Percentiles rank a stretch among this genome's conserved stretches.
Evolutionary conservation across 768 basidiomycete species (phyloP).

Genomic region (Boletellus ananiceps): DNA sequence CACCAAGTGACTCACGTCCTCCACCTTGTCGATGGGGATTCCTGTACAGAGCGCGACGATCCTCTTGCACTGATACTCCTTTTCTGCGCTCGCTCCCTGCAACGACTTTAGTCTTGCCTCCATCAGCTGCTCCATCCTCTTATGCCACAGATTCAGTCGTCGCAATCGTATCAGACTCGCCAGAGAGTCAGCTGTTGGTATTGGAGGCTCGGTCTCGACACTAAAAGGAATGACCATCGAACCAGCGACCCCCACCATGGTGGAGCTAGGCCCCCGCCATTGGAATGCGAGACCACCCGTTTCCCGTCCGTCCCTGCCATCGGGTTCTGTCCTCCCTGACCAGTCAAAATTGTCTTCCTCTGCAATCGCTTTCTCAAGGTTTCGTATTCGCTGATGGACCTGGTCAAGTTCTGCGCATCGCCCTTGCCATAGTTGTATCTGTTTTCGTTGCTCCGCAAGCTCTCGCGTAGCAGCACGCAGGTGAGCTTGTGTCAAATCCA

Average conservation of each 20-base stretch:
- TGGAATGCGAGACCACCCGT: conserved; percentile 55
- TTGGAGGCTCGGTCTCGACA: conserved; percentile 68
- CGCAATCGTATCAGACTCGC: conserved; percentile 66
- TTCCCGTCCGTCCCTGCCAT: conserved; percentile 36
- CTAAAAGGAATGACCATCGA: conserved; percentile 59
- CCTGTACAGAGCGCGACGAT: conserved; percentile 88
- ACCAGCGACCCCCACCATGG: conserved; percentile 59
- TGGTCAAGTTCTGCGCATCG: conserved; percentile 78
- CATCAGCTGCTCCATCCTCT: conserved; percentile 71
- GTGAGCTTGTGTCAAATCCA: conserved; percentile 85
- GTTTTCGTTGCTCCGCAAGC: conserved; percentile 84
- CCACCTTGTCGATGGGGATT: conserved; percentile 82
- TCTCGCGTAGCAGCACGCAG: conserved; percentile 87
- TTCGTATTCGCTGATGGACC: conserved; percentile 72
- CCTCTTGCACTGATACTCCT: conserved; percentile 88
- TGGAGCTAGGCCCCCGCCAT: conserved; percentile 62
- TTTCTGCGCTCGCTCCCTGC: conserved; percentile 80
- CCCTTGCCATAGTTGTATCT: conserved; percentile 71
- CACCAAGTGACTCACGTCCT: conserved; percentile 61
- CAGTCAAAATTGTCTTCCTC: conserved; percentile 86
- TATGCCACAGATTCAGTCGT: conserved; percentile 80
- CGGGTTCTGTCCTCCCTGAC: conserved; percentile 66
- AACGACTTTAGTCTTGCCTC: conserved; percentile 61
- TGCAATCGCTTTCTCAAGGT: conserved; percentile 72
- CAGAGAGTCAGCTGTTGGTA: conserved; percentile 56